These are phyloP conservation scores for Trichoderma simmonsii DNA, from an alignment of 2,329 filamentous ascomycete species.

Conservation along the genomic window DNA sequence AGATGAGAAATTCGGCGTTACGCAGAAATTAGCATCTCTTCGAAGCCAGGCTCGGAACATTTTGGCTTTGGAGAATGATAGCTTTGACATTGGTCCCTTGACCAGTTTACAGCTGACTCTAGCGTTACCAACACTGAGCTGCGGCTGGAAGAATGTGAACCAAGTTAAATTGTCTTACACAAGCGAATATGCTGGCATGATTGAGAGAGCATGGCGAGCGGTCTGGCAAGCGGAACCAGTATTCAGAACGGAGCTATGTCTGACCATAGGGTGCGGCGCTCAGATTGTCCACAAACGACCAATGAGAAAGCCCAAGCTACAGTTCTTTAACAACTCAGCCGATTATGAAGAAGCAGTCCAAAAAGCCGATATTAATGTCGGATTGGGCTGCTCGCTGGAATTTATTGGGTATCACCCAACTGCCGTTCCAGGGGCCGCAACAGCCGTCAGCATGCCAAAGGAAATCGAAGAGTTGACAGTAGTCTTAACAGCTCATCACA, in stretches of 20 bases:
- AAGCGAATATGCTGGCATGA: background rate
- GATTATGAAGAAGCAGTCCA: background rate
- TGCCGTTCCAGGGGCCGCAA: background rate
- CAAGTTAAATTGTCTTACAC: conserved; percentile 7
- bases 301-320: background rate
- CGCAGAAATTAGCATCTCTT: background rate
- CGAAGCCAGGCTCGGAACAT: background rate
- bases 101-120: conserved; percentile 12
- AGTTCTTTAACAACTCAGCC: background rate
- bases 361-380: background rate
- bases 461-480: background rate
- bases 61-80: background rate
- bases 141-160: background rate
- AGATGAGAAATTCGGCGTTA: background rate
- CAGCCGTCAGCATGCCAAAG: background rate
- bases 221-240: conserved; percentile 12
- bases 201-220: conserved; percentile 14
- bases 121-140: background rate
- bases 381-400: background rate
- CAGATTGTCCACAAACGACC: conserved; percentile 2
- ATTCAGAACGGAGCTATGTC: conserved; percentile 8
- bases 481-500: conserved; percentile 9
- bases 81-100: conserved; percentile 6
- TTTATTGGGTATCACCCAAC: background rate
- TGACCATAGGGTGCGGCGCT: conserved; percentile 8